Base-by-base conservation (phyloP, 2,329 filamentous ascomycete genomes). In the Penicillium sp. region DNA sequence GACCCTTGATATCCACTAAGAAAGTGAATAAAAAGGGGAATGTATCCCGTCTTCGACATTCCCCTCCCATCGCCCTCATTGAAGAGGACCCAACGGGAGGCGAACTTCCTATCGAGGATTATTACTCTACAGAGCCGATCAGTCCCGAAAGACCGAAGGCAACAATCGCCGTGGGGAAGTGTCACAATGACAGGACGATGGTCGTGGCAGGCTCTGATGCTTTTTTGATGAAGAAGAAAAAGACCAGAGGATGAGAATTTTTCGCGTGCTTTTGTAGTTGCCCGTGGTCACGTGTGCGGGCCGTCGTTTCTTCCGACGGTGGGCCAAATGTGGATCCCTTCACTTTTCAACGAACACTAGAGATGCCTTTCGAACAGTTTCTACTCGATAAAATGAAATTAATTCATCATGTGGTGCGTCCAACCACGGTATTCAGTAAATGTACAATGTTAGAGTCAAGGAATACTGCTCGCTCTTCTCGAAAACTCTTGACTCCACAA, bases 21-120 rank as follows among this genome's bases (percentile, higher is more conserved):
- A 29, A 5, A 13, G 27, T 37, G 19, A 8, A 43, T 54, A 21
- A 46, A 39, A 46, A 26, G 44, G 31, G 58, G 58, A 60, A 73
- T 75, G 76, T 81, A 77, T 86, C 86, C 86, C 84, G 81, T 88
- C 83, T 83, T 88, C 85, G 86, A 88, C 87, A 88, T 88, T 84
- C 80, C 77, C 77, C 78, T 77, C 84, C 81, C 85, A 86, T 88
- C 84, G 86, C 85, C 85, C 82, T 87, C 86, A 88, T 71, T 83
- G 62, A 86, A 89, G 85, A 86, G 78, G 83, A 88, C 85, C 77
- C 85, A 83, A 83, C 85, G 85, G 82, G 81, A 81, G 80, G 77
- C 78, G 81, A 85, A 88, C 85, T 89, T 89, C 86, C 87, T 89
- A 88, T 85, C 79, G 76, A 77, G 81, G 81, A 81, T 72, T 60